A percentile compares a stretch with the other conserved stretches of the same genome.
Evolutionary conservation across 176 grass and related monocot species (phyloP).

Genomic region (Panicum miliaceum): DNA sequence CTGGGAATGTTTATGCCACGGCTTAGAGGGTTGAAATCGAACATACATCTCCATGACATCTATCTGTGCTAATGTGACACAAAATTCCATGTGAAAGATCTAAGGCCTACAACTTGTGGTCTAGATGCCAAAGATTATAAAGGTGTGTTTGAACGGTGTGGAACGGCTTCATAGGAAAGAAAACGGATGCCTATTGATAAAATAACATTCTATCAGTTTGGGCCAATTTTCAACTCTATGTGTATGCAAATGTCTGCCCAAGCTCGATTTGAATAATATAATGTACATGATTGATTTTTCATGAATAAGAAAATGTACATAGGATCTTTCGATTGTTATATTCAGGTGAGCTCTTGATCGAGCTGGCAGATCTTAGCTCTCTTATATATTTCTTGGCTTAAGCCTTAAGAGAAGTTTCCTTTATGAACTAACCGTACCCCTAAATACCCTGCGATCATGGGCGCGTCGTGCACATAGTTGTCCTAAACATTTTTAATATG

Average conservation of each 20-base stretch:
- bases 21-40: no score
- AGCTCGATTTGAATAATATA: not conserved
- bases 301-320: not conserved
- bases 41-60: no score
- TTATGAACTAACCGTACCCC: not conserved
- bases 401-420: slow-evolving; percentile 47
- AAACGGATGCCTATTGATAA: no score
- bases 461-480: slow-evolving; percentile 38
- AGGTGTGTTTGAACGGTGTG: no score
- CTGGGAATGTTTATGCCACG: no score
- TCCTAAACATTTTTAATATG: not conserved
- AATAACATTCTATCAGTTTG: not conserved
- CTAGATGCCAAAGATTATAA: no score
- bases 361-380: slow-evolving; percentile 12
- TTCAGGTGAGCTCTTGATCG: slow-evolving; percentile 2
- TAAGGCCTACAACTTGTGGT: no score
- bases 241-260: not conserved
- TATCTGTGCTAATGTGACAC: no score
- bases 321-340: not conserved
- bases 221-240: not conserved
- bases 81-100: no score
- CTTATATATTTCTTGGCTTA: slow-evolving; percentile 35
- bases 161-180: no score
- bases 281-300: not conserved
- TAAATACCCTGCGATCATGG: slow-evolving; percentile 17